Evolutionary conservation across 805 yeast species (phyloP), one percentile per base, ranked within the genome.

Genomic region (Candida ascalaphidarum): DNA sequence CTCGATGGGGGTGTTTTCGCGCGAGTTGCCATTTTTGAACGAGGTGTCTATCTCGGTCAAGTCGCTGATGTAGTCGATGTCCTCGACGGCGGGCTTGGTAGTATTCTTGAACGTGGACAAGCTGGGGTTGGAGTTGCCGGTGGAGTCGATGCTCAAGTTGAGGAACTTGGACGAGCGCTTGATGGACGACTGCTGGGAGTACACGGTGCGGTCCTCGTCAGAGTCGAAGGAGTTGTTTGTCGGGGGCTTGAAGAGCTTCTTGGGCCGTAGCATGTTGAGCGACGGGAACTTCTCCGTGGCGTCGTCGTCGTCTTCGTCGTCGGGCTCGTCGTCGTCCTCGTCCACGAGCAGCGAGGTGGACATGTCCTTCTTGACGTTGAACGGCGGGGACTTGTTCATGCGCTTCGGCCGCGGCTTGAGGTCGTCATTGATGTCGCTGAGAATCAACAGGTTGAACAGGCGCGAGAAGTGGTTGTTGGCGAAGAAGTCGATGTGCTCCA

Each of bases 121-220:
- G 19, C 21, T 25, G 29, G 27, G 22, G 28, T 33, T 19, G 10
- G 34, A 26, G 21, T 33, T 31, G 28, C 43, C 29, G 27, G 35
- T 48, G 13, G 44, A 43, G 33, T 59, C 65, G 19, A 61, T 57
- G 8, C 66, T 59, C 15, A 62, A 39, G 34, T 62, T 62, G 34
- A 62, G 44, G 34, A 43, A 61, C 37, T 62, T 62, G 21, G 64
- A 56, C 4, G 68, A 61, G 23, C 69, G 40, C 33, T 61, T 62
- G 24, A 62, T 55, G 14, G 54, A 46, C 10, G 50, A 43, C 26
- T 37, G 47, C 27, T 39, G 43, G 2, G 46, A 40, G 7, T 29
- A 21, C 14, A n/a, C 11, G 11, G 17, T 5, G n/a, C n/a, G n/a
- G 20, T 31, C 31, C 2, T 33, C 33, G 2, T 19, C 26, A 17